phyloP scores from a whole-genome alignment of 176 grass and related monocot genomes.

The Leersia perrieri region DNA sequence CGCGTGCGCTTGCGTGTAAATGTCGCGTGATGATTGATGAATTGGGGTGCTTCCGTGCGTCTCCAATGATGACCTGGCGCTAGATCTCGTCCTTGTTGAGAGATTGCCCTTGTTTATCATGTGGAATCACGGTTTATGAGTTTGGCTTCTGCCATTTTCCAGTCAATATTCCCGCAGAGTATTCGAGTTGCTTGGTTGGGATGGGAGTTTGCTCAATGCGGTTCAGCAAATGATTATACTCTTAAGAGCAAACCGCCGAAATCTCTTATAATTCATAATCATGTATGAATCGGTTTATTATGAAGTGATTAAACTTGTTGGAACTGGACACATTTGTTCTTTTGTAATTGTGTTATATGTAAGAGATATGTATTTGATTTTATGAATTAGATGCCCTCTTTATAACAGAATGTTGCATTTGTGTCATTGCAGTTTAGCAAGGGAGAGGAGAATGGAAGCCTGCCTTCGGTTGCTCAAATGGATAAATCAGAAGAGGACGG shows the following conservation, averaged over 20 bases:
- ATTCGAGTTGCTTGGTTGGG: not conserved
- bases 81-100: slow-evolving; percentile 24
- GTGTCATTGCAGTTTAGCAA: slow-evolving; percentile 41
- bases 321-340: not conserved
- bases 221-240: no score
- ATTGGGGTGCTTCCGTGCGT: not conserved
- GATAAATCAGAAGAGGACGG: slow-evolving; percentile 37
- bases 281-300: not conserved
- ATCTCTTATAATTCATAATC: not conserved
- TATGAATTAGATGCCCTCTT: not conserved
- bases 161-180: not conserved
- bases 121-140: not conserved
- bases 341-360: not conserved
- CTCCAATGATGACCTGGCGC: not conserved
- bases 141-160: not conserved
- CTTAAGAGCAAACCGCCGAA: no score
- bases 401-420: slow-evolving; percentile 18
- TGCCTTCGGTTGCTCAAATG: not conserved
- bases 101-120: not conserved
- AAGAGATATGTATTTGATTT: not conserved
- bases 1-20: not conserved
- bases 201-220: not conserved
- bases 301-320: not conserved
- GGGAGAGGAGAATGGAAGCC: slow-evolving; percentile 18
- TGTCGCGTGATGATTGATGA: not conserved